Evolutionary conservation across 208 protist species (phyloP).

Genomic region (Crithidia bombi): DNA sequence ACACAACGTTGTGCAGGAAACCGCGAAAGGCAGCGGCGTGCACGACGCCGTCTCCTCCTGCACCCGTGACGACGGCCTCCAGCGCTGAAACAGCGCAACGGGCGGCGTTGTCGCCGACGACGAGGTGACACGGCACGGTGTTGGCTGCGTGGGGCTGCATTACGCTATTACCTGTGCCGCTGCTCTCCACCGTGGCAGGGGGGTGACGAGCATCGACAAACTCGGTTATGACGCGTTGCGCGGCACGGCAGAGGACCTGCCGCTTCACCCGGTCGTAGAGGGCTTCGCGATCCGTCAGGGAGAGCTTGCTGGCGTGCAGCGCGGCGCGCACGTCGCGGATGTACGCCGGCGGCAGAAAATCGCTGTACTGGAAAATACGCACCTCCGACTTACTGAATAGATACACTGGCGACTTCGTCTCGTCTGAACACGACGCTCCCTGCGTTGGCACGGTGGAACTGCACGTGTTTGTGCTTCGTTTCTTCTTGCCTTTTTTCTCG

Average conservation of each 20-base stretch:
- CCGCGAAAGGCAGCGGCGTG: constrained; percentile 54
- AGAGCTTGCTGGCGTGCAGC: constrained; percentile 52
- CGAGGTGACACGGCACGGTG: constrained; percentile 45
- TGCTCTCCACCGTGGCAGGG: too few species aligned
- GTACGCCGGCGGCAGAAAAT: constrained; percentile 47
- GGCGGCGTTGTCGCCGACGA: constrained; percentile 68
- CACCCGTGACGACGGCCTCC: constrained; percentile 61
- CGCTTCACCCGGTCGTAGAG: constrained; percentile 54
- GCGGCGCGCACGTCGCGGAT: constrained; percentile 35
- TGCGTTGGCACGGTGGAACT: neutral
- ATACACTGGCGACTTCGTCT: constrained; percentile 28
- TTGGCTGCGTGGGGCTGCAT: too few species aligned
- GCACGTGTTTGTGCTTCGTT: neutral
- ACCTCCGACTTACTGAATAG: constrained; percentile 53
- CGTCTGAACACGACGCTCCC: constrained; percentile 11
- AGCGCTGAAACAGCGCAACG: constrained; percentile 51
- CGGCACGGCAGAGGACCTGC: constrained; percentile 44
- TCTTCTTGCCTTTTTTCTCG: constrained; percentile 3
- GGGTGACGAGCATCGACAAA: constrained; percentile 23
- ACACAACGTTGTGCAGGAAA: constrained; percentile 45
- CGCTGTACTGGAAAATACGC: constrained; percentile 59
- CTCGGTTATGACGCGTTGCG: constrained; percentile 28
- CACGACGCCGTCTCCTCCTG: constrained; percentile 41
- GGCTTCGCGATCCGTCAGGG: constrained; percentile 61
- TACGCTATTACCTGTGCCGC: neutral